Evolutionary conservation across 306 rosid species (phyloP), one percentile per base, ranked within the genome.

Genomic region (Glycyrrhiza uralensis): DNA sequence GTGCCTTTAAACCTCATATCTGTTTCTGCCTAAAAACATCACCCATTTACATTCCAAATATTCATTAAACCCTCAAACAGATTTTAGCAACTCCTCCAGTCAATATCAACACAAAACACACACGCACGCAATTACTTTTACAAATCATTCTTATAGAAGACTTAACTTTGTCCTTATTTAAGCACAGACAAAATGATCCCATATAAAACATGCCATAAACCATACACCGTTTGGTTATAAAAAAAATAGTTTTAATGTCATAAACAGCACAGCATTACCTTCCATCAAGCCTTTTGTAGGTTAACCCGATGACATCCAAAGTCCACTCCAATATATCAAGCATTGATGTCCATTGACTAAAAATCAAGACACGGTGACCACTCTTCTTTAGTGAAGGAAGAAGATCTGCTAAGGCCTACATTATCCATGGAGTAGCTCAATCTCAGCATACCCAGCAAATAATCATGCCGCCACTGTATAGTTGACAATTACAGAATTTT

Each of bases 311-410:
- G 85, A 94, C 97, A 81, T 94, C 97, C 83, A 94, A 87, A 44
- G 85, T 79, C 98, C 98, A 94, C 82, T 94, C 98, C 82, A 94
- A 81, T 71, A 94, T 86, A 81, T 94, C 96, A 71, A 94, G 98
- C 98, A 94, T 91, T 55, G 98, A 94, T 3, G 97, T 94, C 98
- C 98, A 94, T 73, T 94, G 96, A 83, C 97, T 91, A 70, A 94
- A 94, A 60, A 94, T 94, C 77, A 94, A 74, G 39, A 83, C 97
- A 8, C 95, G 96, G 76, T 94, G 97, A 52, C 98, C 97, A 68
- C 66, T 84, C 67, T 76, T 76, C 82, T 91, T 76, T 67, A 94
- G 80, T 65, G 91, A 75, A 59, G 98, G 98, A 46, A 94, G 98
- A 75, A 94, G 91, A 32, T 83, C 70, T 32, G 81, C 82, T 71